Base-by-base conservation (phyloP, 768 basidiomycete species). In the Boletus rubropictus region DNA sequence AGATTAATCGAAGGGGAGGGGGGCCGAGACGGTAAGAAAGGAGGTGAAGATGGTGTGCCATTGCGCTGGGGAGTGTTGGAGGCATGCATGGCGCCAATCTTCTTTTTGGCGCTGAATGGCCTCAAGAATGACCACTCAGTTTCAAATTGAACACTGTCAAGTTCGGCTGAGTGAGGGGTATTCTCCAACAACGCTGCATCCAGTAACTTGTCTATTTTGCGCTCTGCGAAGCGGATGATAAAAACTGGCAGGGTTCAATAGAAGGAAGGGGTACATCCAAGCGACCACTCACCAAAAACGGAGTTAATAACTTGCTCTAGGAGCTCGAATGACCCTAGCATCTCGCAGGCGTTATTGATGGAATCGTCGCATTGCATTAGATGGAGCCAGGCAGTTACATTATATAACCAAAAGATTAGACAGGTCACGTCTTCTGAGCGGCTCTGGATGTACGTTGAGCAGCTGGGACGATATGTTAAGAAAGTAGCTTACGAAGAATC, bases 351-450 rank as follows among this genome's bases (percentile, higher is more conserved):
- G 49, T 81, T 80, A 48, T 78, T 82, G 55, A 91, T 82, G 15
- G 84, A 79, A 45, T 79, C 78, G 64, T 92, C 89, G 59, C 88
- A 91, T 48, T 86, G 81, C 70, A 99, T 75, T 39, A 98, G 79
- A 69, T 98, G 91, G 14, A 98, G 75, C 78, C 95, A 87, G 24
- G 92, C 67, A 9, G 89, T 90, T 17, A 82, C 78, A 64, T 99
- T 99, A 68, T 92, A 89, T 38, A 95, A 69, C 94, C 96, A 99
- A 66, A 97, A 98, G 28, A 93, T 77, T 21, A 95, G 75, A 60
- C 81, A 83, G 5, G 89, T 82, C 25, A 96, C 67, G 62, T 97
- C 89, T 55, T 96, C 92, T 18, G 87, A 77, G 52, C 80, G 82
- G 58, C 71, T 82, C 94, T 97, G 43, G 18, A 59, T 46, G 47